Conservation (phyloP, 805 yeast species). For the Yamadazyma insecticola region DNA sequence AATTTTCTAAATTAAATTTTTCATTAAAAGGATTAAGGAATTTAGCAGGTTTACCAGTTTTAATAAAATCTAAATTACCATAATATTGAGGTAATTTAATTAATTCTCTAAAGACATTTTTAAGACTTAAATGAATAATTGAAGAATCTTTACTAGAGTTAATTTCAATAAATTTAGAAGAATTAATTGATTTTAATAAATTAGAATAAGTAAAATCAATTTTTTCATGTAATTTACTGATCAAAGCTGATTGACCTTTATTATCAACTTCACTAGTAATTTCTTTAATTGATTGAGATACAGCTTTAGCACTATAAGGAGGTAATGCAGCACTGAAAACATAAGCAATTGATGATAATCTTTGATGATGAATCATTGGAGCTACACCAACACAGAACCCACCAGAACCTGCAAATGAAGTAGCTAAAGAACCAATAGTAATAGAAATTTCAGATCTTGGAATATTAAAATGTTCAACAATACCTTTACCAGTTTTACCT, state of each 20-base stretch:
- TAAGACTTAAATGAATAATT: conserved; percentile 60
- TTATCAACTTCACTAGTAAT: conserved; percentile 33
- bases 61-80: conserved; percentile 42
- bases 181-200: conserved; percentile 35
- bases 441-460: conserved; percentile 74
- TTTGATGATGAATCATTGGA: conserved; percentile 86
- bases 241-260: conserved; percentile 33
- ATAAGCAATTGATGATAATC: conserved; percentile 84
- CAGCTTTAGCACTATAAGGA: conserved; percentile 73
- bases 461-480: conserved; percentile 67
- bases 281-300: conserved; percentile 46
- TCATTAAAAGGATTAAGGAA: conserved; percentile 38
- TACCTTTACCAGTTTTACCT: conserved; percentile 82
- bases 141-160: conserved; percentile 62
- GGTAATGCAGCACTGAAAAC: conserved; percentile 95
- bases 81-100: conserved; percentile 46
- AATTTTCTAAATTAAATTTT: conserved; percentile 49
- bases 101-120: conserved; percentile 38
- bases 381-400: conserved; percentile 88
- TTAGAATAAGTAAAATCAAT: conserved; percentile 32
- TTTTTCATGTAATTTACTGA: conserved; percentile 37
- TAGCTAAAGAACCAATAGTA: conserved; percentile 83
- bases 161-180: conserved; percentile 42
- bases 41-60: conserved; percentile 42
- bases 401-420: conserved; percentile 79